Percentiles rank a stretch among this genome's conserved stretches.
Evolutionary conservation across 768 basidiomycete species (phyloP).

Genomic region (Boletellus emodensis): DNA sequence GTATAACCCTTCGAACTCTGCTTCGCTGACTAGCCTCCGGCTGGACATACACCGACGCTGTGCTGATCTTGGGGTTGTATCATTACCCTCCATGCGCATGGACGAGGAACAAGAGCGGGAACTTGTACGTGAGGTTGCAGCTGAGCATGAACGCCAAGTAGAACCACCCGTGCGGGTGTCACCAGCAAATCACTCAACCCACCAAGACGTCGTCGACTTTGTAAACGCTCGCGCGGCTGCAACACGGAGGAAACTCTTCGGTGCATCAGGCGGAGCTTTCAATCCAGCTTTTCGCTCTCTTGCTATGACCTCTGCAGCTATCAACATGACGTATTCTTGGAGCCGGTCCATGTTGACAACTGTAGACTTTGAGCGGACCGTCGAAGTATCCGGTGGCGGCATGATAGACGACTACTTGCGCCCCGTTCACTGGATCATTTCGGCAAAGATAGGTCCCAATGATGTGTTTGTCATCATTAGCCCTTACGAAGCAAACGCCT

Average conservation of each 20-base stretch:
- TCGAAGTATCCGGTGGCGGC: not conserved
- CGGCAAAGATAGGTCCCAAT: not conserved
- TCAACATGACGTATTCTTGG: constrained; percentile 22
- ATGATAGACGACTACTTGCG: constrained; percentile 20
- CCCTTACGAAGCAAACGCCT: constrained; percentile 31
- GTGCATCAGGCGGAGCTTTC: constrained; percentile 22
- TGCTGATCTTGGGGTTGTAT: too few relatives aligned
- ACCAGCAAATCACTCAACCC: too few relatives aligned
- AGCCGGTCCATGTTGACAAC: constrained; percentile 14
- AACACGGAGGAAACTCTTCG: too few relatives aligned
- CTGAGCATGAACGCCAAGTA: too few relatives aligned
- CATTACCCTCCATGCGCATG: too few relatives aligned
- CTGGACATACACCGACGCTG: too few relatives aligned
- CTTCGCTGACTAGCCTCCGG: too few relatives aligned
- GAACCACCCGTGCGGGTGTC: too few relatives aligned
- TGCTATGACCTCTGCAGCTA: not conserved
- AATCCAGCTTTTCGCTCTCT: constrained; percentile 13
- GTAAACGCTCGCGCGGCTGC: too few relatives aligned
- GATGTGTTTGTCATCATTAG: constrained; percentile 37
- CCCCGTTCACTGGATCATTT: constrained; percentile 4
- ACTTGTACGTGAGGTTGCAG: too few relatives aligned
- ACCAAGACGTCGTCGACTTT: too few relatives aligned
- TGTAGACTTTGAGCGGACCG: constrained; percentile 12
- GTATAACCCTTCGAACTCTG: not conserved
- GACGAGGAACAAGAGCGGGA: too few relatives aligned